Conservation (phyloP, 2,329 filamentous ascomycete genomes). For the Trichoderma koningiopsis region DNA sequence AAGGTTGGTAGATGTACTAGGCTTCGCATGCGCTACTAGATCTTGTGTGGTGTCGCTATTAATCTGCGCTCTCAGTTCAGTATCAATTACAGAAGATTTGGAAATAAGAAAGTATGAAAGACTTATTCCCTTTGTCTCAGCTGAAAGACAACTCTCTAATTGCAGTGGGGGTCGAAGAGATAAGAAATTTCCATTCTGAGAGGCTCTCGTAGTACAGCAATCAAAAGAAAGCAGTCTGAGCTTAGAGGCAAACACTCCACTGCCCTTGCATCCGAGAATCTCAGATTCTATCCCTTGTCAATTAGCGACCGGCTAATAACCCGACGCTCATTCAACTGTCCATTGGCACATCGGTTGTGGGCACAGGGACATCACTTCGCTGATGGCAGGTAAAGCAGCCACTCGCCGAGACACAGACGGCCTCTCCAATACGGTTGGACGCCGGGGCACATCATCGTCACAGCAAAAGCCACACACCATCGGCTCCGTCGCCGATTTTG, state of each 20-base stretch:
- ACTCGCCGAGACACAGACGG: not conserved
- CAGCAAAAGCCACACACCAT: not conserved
- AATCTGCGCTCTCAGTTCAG: not conserved
- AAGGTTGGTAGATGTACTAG: not conserved
- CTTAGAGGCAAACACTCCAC: not conserved
- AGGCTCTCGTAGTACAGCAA: not conserved
- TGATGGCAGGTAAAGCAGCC: not conserved
- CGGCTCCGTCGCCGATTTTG: conserved; percentile 12
- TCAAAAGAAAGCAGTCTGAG: not conserved
- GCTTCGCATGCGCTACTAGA: not conserved
- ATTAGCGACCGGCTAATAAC: not conserved
- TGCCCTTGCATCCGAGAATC: conserved; percentile 14
- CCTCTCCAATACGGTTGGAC: conserved; percentile 3
- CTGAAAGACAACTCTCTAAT: not conserved
- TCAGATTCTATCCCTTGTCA: conserved; percentile 14
- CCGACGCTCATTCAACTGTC: not conserved
- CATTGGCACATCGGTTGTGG: not conserved
- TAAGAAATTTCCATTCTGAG: not conserved
- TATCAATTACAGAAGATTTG: not conserved
- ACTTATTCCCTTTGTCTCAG: not conserved
- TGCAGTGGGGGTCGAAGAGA: not conserved
- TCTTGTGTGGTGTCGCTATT: not conserved
- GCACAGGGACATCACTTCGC: not conserved
- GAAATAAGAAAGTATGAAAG: not conserved
- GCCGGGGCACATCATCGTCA: not conserved